These are phyloP conservation scores for Metarhizium robertsii DNA, from an alignment of 2,329 filamentous ascomycete genomes.

Conservation along the genomic window DNA sequence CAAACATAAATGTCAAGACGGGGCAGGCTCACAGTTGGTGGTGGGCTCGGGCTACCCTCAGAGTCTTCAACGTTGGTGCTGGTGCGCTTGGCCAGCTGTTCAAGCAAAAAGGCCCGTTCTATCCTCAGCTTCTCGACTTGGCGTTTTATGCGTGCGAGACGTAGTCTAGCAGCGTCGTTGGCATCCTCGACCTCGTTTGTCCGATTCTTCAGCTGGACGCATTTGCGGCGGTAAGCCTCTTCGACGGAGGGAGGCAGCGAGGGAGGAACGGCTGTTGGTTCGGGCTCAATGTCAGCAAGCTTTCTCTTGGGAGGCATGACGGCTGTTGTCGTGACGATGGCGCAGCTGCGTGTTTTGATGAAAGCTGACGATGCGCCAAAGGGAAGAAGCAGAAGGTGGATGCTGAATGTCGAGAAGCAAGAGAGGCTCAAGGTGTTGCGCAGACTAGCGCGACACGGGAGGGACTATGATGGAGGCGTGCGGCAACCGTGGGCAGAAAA, in stretches of 20 bases:
- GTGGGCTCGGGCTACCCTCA: constrained; percentile 70
- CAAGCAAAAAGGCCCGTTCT: constrained; percentile 66
- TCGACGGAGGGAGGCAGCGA: constrained; percentile 81
- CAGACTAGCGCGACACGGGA: not conserved
- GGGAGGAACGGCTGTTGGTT: constrained; percentile 40
- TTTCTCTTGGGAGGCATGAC: constrained; percentile 28
- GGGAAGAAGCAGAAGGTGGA: not conserved
- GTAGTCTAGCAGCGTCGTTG: constrained; percentile 74
- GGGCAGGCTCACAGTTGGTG: constrained; percentile 54
- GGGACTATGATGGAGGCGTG: not conserved
- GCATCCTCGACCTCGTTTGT: constrained; percentile 86
- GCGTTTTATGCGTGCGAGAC: constrained; percentile 70
- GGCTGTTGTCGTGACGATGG: constrained; percentile 2
- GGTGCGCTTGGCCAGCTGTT: constrained; percentile 65
- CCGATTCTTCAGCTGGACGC: constrained; percentile 85
- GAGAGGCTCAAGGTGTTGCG: constrained; percentile 2
- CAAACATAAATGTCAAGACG: not conserved
- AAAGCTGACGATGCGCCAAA: not conserved
- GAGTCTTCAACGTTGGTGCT: constrained; percentile 69
- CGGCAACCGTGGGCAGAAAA: not conserved
- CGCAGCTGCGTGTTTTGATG: not conserved
- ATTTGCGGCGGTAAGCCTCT: constrained; percentile 92
- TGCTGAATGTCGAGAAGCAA: not conserved
- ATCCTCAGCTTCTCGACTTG: constrained; percentile 88
- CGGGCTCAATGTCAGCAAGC: constrained; percentile 26